Conservation (phyloP, 148 eudicot genomes). For the Polygonum maritimum region DNA sequence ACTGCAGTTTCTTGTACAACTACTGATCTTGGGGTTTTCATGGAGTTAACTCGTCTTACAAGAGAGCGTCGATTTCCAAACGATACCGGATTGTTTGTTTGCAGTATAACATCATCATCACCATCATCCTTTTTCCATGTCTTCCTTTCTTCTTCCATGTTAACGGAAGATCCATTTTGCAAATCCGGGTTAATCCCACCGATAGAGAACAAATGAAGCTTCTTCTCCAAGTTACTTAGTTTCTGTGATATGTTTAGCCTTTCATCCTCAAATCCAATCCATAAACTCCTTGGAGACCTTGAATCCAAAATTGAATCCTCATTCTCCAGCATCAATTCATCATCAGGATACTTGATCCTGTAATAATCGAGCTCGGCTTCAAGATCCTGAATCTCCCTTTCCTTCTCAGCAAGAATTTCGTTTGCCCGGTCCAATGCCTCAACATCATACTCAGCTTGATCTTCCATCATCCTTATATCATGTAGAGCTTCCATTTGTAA, state of each 20-base stretch:
- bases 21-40: constrained; percentile 12
- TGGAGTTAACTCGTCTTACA: constrained; percentile 17
- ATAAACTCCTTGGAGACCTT: constrained; percentile 16
- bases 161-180: constrained; percentile 14
- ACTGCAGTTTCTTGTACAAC: constrained; percentile 11
- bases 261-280: constrained; percentile 38
- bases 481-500: constrained; percentile 93
- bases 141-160: constrained; percentile 11
- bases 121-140: constrained; percentile 14
- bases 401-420: constrained; percentile 64
- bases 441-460: constrained; percentile 84
- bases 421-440: constrained; percentile 75
- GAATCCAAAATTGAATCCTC: constrained; percentile 21
- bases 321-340: constrained; percentile 16
- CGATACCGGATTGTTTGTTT: constrained; percentile 6
- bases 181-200: constrained; percentile 14
- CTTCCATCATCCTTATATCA: constrained; percentile 92
- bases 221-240: constrained; percentile 42
- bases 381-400: constrained; percentile 66
- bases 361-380: constrained; percentile 64
- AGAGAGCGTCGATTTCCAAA: constrained; percentile 11
- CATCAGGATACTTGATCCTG: constrained; percentile 31
- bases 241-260: constrained; percentile 27
- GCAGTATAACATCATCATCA: constrained; percentile 9
- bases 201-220: constrained; percentile 27